Evolutionary conservation across 2,329 filamentous ascomycete species (phyloP), one percentile per base, ranked within the genome.

Genomic region (Penicillium glabrum): DNA sequence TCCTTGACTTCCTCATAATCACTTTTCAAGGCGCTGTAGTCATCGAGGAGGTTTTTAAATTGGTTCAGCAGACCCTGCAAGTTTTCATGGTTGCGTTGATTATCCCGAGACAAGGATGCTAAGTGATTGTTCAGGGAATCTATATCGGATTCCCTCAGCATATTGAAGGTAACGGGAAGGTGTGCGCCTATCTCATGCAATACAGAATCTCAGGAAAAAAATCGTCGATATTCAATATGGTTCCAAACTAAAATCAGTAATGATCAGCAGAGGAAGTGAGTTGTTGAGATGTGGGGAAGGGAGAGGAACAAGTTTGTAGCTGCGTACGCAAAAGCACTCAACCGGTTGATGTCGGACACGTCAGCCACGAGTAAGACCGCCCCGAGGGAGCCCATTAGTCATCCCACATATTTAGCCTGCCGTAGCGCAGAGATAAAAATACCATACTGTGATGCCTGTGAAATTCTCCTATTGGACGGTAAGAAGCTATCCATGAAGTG

Each of bases 1-100:
- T 82, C 81, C 41, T 81, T 78, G 59, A 82, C 82, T 59, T 85
- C 81, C 60, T 86, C 83, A 53, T 82, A 84, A 58, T 85, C 81
- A 59, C 78, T 83, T 65, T 82, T 84, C 29, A 87, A 73, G 0
- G 76, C 74, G 56, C 76, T 81, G 69, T 86, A 86, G 56, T 80
- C 77, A 7, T 79, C 75, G n/a, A 86, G 70, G 7, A 86, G 72
- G 31, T 72, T 67, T 6, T 69, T 68, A 58, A 81, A 79, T 33
- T 76, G 72, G 13, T 70, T 61, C 3, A 81, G 62, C 1, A 81
- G 59, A 5, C 51, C 49, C 24, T 71, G 67, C 1, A 73, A 51
- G 31, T 66, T 67, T 13, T 71, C 60, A 63, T 73, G 66, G 48
- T 73, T 66, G 21, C 59, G 63, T 35, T 71, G 60, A 24, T 66